Base-by-base conservation (phyloP, 2,329 filamentous ascomycete species). In the Gnomoniopsis sp. region DNA sequence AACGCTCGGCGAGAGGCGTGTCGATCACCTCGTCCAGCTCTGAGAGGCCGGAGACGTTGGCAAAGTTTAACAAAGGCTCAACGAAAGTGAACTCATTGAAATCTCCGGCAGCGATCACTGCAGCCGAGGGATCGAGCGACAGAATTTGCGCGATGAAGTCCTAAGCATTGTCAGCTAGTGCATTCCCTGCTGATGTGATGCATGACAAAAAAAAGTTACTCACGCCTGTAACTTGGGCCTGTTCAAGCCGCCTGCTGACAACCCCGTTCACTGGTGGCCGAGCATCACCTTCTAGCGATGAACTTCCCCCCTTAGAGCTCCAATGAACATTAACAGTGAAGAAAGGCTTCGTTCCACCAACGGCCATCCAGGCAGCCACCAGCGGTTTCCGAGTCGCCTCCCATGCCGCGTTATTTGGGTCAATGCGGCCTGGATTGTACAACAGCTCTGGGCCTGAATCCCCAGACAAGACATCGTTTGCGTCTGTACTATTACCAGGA, bases 311-410 rank as follows among this genome's bases (percentile, higher is more conserved):
- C 73, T 90, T 90, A 66, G 80, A 85, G 1, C 78, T 78, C 66
- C 84, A 85, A 73, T 90, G 88, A 43, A 90, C 85, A 67, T 90
- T 90, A 62, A 91, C 77, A 2, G 88, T 89, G 71, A 88, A 90
- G 72, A 90, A 86, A 0, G 72, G 67, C 62, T 78, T 77, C 59
- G 77, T 74, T 30, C 71, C 72, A 3, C 78, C 79, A 58, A 80
- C 78, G 0, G 84, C 79, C 66, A 82, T 80, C 86, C 87, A 91
- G 59, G 81, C 78, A 3, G 88, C 88, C 0, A 78, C 85, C 0
- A 90, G 74, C 2, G 88, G 88, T 74, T 90, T 90, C 58, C 88
- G 82, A 67, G 80, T 86, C 50, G 74, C 74, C 3, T 72, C 73
- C 82, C 85, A 91, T 1, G 84, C 86, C 4, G 67, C 64, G 68